phyloP scores from a whole-genome alignment of 2,329 filamentous ascomycete species.

The Hymenoscyphus fraxineus region DNA sequence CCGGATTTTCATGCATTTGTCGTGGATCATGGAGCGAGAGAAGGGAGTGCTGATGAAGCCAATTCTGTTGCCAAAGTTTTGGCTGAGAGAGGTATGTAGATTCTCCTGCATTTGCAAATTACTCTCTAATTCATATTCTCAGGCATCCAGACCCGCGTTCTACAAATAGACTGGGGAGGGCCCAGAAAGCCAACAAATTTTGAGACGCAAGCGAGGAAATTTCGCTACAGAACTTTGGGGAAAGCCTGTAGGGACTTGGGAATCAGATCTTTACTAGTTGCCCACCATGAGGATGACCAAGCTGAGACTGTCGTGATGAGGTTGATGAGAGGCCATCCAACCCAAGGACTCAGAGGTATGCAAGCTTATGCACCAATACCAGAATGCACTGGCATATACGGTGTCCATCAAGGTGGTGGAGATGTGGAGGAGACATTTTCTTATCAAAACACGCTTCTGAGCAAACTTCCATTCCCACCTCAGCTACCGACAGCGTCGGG shows the following conservation, averaged over 20 bases:
- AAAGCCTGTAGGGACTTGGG: conserved; percentile 48
- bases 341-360: conserved; percentile 72
- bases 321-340: conserved; percentile 61
- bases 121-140: not conserved
- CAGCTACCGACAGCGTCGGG: conserved; percentile 48
- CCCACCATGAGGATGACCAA: conserved; percentile 87
- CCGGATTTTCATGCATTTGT: conserved; percentile 44
- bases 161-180: conserved; percentile 50
- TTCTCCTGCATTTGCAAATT: not conserved
- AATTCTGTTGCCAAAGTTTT: conserved; percentile 40
- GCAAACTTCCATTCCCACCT: not conserved
- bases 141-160: conserved; percentile 31
- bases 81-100: conserved; percentile 22
- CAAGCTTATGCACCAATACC: conserved; percentile 65
- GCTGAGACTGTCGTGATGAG: conserved; percentile 87
- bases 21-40: conserved; percentile 55
- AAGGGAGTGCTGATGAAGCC: conserved; percentile 51
- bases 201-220: conserved; percentile 70
- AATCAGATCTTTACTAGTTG: conserved; percentile 65
- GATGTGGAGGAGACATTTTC: not conserved
- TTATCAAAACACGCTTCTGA: not conserved
- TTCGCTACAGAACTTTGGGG: conserved; percentile 72
- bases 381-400: conserved; percentile 73
- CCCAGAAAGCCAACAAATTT: conserved; percentile 54
- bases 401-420: conserved; percentile 62